A percentile compares a stretch with the other conserved stretches of the same genome.
These are phyloP conservation scores for Cryptococcus sp. DNA, from an alignment of 1,284 basidiomycete genomes.

Conservation along the genomic window DNA sequence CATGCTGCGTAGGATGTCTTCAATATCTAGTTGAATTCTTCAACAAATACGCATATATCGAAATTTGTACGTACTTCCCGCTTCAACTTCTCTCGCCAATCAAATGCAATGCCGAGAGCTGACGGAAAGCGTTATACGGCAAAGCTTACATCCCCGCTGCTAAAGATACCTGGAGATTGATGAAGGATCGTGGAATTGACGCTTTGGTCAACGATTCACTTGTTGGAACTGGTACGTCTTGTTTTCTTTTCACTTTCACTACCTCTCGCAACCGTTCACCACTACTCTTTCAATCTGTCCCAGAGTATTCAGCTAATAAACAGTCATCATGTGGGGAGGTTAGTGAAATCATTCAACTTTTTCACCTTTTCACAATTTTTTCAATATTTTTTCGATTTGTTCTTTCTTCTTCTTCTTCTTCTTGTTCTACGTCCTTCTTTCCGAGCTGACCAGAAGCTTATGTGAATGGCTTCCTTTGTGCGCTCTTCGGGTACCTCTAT, in stretches of 20 bases:
- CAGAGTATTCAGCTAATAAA: background rate
- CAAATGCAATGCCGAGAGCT: slow-evolving; percentile 2
- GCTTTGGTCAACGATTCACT: slow-evolving; percentile 81
- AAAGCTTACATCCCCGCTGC: slow-evolving; percentile 82
- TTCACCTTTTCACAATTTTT: no score
- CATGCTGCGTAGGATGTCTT: slow-evolving; percentile 73
- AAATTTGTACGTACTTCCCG: slow-evolving; percentile 30
- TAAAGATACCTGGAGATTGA: slow-evolving; percentile 82
- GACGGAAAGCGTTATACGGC: slow-evolving; percentile 66
- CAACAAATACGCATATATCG: slow-evolving; percentile 56
- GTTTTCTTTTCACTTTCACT: background rate
- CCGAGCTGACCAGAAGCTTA: slow-evolving; percentile 59
- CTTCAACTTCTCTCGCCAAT: slow-evolving; percentile 33
- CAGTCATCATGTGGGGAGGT: background rate
- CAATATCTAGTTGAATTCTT: slow-evolving; percentile 71
- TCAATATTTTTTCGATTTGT: no score
- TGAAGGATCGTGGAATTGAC: slow-evolving; percentile 78
- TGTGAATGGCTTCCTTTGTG: slow-evolving; percentile 68
- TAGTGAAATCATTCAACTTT: slow-evolving; percentile 12
- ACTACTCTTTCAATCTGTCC: background rate
- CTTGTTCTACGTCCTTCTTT: slow-evolving; percentile 45
- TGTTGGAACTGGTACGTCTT: slow-evolving; percentile 57
- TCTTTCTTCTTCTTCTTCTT: no score
- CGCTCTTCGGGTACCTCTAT: slow-evolving; percentile 77
- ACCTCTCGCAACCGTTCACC: background rate